Evolutionary conservation across 257 asterid species (phyloP).

Genomic region (Scutellaria baicalensis): DNA sequence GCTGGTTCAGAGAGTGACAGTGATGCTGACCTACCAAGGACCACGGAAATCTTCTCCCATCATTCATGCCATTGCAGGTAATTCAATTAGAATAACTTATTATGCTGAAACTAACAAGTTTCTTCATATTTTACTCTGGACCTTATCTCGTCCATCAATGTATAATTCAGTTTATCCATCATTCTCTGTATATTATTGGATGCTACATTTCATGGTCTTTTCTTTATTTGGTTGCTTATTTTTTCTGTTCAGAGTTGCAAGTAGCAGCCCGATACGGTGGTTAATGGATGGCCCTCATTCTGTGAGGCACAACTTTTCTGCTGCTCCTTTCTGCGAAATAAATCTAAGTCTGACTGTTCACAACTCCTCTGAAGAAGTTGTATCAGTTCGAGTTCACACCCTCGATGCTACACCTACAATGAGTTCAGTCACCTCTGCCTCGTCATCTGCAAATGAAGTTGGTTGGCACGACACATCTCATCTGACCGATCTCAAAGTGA

Average conservation of each 20-base stretch:
- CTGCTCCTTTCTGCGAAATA: conserved; percentile 53
- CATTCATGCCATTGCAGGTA: conserved; percentile 75
- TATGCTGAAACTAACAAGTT: neutral
- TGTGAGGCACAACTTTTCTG: conserved; percentile 53
- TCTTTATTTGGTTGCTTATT: neutral
- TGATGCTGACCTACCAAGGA: conserved; percentile 22
- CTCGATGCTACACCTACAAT: conserved; percentile 31
- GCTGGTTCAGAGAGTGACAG: conserved; percentile 36
- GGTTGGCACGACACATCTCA: conserved; percentile 76
- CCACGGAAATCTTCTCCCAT: conserved; percentile 45
- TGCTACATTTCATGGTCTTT: neutral
- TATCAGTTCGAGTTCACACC: conserved; percentile 50
- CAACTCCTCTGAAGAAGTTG: conserved; percentile 54
- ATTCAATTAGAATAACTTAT: neutral
- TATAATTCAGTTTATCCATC: neutral
- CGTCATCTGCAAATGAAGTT: conserved; percentile 55
- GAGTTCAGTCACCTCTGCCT: conserved; percentile 19
- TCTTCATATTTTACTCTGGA: neutral
- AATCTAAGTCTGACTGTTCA: conserved; percentile 53
- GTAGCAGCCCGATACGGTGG: conserved; percentile 83
- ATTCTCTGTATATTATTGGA: neutral
- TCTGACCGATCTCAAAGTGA: conserved; percentile 37
- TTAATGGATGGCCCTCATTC: conserved; percentile 62
- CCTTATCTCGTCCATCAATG: neutral
- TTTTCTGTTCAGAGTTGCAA: conserved; percentile 38